phyloP scores from a whole-genome alignment of 169 alveolate species.

The Eimeria necatrix region DNA sequence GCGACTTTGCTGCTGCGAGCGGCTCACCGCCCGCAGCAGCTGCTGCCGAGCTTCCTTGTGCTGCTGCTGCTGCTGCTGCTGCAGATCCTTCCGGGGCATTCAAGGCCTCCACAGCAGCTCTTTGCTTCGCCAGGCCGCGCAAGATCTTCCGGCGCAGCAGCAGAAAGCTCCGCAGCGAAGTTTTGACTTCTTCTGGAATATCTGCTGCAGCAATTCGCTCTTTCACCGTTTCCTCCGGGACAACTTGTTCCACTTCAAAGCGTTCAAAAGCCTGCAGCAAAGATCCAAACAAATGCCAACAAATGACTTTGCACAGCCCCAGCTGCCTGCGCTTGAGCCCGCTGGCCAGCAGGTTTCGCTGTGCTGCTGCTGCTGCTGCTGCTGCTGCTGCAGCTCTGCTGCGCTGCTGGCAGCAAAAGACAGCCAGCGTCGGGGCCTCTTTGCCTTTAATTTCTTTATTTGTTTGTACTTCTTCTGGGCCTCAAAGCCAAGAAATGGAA shows the following conservation, averaged over 20 bases:
- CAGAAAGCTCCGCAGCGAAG: background rate
- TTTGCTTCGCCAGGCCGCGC: background rate
- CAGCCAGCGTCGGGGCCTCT: background rate
- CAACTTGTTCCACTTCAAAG: background rate
- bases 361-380: background rate
- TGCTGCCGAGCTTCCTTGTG: too few species aligned
- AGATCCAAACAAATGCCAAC: background rate
- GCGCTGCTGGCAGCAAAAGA: background rate
- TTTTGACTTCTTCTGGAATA: background rate
- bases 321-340: background rate
- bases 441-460: background rate
- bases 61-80: too few species aligned
- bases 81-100: background rate
- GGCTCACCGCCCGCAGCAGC: too few species aligned
- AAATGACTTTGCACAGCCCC: background rate
- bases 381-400: background rate
- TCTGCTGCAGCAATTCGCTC: background rate
- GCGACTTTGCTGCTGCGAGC: background rate
- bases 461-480: background rate
- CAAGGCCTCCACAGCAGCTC: background rate
- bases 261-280: background rate
- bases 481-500: background rate
- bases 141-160: slow-evolving; percentile 27
- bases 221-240: background rate
- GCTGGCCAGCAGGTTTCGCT: too few species aligned